Conservation (phyloP, 1,284 basidiomycete species). For the Afroboletus lepidellus region DNA sequence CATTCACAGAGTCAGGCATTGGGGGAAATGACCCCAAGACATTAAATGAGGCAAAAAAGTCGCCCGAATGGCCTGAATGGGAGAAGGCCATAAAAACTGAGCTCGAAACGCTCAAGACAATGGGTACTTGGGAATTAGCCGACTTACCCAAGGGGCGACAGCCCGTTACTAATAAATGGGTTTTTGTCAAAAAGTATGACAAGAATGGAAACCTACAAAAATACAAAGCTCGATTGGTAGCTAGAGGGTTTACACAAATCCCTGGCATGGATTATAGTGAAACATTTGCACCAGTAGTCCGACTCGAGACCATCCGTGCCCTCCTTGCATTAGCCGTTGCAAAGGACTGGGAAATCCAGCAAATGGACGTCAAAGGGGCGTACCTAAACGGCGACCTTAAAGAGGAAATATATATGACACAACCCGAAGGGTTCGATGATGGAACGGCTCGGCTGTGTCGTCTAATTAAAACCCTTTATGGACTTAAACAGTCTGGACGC, state of each 20-base stretch:
- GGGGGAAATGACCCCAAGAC: background rate
- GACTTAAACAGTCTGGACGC: background rate
- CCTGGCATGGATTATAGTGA: no score
- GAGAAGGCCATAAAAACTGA: background rate
- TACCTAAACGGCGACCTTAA: conserved; percentile 10
- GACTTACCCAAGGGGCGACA: background rate
- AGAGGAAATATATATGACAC: conserved; percentile 5
- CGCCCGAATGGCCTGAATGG: conserved; percentile 1
- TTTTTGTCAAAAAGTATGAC: no score
- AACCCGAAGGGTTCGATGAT: conserved; percentile 33
- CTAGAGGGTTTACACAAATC: background rate
- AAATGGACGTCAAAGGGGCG: background rate
- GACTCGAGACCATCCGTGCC: no score
- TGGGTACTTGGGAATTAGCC: background rate
- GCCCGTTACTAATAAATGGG: background rate
- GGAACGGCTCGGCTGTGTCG: background rate
- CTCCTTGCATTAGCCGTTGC: no score
- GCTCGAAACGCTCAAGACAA: background rate
- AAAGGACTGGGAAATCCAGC: background rate
- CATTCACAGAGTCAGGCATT: background rate
- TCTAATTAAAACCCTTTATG: no score
- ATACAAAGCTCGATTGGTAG: background rate
- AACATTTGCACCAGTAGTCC: background rate
- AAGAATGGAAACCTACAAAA: background rate
- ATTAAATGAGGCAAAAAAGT: background rate